These are phyloP conservation scores for Phaeosphaeriaceae sp. DNA, from an alignment of 2,329 filamentous ascomycete species.

Conservation along the genomic window DNA sequence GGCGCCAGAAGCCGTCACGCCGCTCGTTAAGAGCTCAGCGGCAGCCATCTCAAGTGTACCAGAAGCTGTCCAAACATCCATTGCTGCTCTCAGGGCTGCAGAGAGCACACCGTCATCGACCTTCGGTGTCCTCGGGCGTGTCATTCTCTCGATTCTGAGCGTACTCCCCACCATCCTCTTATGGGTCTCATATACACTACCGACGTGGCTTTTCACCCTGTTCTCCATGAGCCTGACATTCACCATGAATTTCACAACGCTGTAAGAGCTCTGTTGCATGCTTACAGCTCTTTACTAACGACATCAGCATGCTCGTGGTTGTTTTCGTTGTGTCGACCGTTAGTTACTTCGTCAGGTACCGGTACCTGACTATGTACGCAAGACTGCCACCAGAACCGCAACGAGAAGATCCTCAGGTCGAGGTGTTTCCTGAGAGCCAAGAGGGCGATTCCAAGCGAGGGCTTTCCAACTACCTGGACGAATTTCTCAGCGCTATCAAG, in stretches of 20 bases:
- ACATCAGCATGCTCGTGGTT: constrained; percentile 65
- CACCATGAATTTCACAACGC: constrained; percentile 97
- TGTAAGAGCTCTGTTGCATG: constrained; percentile 63
- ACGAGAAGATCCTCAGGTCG: constrained; percentile 92
- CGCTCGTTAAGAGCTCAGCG: constrained; percentile 23
- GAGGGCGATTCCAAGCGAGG: constrained; percentile 90
- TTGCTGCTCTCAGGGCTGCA: constrained; percentile 26
- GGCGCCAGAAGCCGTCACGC: constrained; percentile 24
- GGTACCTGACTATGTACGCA: constrained; percentile 96
- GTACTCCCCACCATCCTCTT: constrained; percentile 69
- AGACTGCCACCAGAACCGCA: constrained; percentile 92
- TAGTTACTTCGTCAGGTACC: constrained; percentile 93
- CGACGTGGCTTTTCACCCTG: constrained; percentile 85
- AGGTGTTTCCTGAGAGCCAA: constrained; percentile 91
- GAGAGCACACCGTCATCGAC: constrained; percentile 36
- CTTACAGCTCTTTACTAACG: constrained; percentile 30
- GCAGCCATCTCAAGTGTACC: background rate
- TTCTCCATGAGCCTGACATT: constrained; percentile 94
- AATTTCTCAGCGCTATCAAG: constrained; percentile 98
- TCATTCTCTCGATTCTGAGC: constrained; percentile 58
- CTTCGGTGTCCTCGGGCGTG: constrained; percentile 56
- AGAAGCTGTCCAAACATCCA: constrained; percentile 26
- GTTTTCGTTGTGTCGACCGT: constrained; percentile 79
- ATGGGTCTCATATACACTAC: constrained; percentile 85
- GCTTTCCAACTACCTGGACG: constrained; percentile 94